Evolutionary conservation across 306 rosid species (phyloP), one percentile per base, ranked within the genome.

Genomic region (Dicorynia guianensis): DNA sequence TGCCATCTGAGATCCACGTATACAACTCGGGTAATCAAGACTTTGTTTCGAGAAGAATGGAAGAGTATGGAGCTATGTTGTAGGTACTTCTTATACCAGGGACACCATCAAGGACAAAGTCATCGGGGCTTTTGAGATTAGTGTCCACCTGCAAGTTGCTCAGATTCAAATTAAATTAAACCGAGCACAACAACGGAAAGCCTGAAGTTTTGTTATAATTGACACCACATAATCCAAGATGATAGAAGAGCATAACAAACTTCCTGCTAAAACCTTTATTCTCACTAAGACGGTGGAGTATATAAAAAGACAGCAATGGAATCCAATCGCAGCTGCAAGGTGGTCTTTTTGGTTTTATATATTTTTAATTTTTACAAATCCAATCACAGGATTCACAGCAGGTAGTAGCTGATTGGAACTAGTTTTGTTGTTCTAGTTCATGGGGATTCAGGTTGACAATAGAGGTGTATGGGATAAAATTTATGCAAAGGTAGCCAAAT

Each of bases 11-110:
- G 60, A 61, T 67, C 67, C 55, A 70, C 61, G 52, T 76, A 47
- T 11, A 17, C 62, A 59, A 63, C 75, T 38, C 60, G 81, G 12
- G 79, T 76, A 50, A 68, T 88, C 74, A 90, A 64, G 50, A 75
- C 82, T 86, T 95, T 0, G 96, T 97, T 84, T 92, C 89, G 35
- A 95, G 93, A 76, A 95, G 96, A 84, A 95, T 81, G 43, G 97
- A 90, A 46, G 97, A 89, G 83, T 54, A 82, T 39, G 99, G 98
- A 67, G 97, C 97, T 38, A 90, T 35, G 49, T 85, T 82, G 53
- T 95, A 92, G 53, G 87, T 83, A 11, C 80, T 78, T 67, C 77
- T 83, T 40, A 68, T 20, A 74, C 79, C 81, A 4, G 91, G 84
- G 65, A 87, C 83, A 58, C 97, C 99, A 18, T 85, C 89, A 6